A percentile compares a stretch with the other conserved stretches of the same genome.
These are phyloP conservation scores for Delonix regia DNA, from an alignment of 306 rosid genomes.

Conservation along the genomic window DNA sequence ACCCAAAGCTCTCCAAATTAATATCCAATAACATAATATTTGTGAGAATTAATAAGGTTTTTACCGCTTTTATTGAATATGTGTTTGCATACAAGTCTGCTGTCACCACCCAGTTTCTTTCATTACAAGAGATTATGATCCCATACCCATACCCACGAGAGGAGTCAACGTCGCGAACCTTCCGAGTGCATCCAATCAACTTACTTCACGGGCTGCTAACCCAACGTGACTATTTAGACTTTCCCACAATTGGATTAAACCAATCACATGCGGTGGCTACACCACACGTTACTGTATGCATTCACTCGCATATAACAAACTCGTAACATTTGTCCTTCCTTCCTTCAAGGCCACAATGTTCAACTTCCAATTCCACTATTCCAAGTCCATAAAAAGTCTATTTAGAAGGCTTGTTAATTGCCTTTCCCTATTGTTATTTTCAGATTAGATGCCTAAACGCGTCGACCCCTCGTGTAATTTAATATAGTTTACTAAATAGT, in stretches of 20 bases:
- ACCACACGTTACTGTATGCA: neutral
- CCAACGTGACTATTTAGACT: neutral
- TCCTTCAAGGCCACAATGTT: neutral
- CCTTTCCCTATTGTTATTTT: neutral
- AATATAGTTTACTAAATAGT: neutral
- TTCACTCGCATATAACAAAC: neutral
- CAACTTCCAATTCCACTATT: neutral
- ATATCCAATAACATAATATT: neutral
- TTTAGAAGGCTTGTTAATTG: neutral
- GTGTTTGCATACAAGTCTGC: no score
- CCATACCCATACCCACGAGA: neutral
- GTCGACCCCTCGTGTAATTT: neutral
- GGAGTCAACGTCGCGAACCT: conserved; percentile 23
- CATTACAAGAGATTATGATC: neutral
- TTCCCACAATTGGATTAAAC: neutral
- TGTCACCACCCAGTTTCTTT: neutral
- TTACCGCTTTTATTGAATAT: neutral
- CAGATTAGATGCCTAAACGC: neutral
- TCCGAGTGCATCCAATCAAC: conserved; percentile 6
- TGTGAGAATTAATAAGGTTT: neutral
- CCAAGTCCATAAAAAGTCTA: neutral
- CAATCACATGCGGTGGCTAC: neutral
- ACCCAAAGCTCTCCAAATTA: neutral
- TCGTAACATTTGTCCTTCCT: neutral
- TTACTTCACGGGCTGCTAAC: neutral